Base-by-base conservation (phyloP, 768 basidiomycete genomes). In the Omphalotus guepiniiformis region DNA sequence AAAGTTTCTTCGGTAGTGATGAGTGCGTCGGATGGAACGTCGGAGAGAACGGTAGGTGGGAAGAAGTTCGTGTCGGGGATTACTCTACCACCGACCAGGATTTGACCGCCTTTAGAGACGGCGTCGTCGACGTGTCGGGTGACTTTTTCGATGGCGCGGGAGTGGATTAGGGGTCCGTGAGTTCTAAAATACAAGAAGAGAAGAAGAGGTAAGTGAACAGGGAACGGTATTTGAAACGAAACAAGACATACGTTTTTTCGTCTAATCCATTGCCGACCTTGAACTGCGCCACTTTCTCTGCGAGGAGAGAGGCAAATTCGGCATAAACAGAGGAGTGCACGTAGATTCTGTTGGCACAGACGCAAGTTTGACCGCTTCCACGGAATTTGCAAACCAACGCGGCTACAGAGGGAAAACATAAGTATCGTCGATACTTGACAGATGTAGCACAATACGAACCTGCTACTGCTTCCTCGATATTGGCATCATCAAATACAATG, bases 401-500 rank as follows among this genome's bases (percentile, higher is more conserved):
- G 44, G 79, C 87, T 87, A 48, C n/a, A n/a, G n/a, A n/a, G n/a
- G 4, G 3, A 8, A n/a, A 26, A 9, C 6, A 4, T 25, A 27
- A 41, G 25, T 8, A 41, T 9, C n/a, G 39, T 26, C 18, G 12
- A 9, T 7, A 21, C 28, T 16, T 27, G 25, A 8, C 18, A 11
- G 15, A 21, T 28, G 12, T 3, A n/a, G 27, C 1, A 16, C 32
- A 16, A 12, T 5, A 42, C 41, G 18, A 16, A 78, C 94, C 89
- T 54, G 84, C 82, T 6, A 99, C 91, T 23, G 96, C 96, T 48
- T 85, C 82, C 40, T 93, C 89, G 42, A 99, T 76, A 61, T 98
- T 85, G 0, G 93, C 95, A 59, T 98, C 96, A 53, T 93, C 88
- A 62, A 99, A 98, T 6, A 99, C 88, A 55, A 98, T 96, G 65